These are phyloP conservation scores for Aspergillus egyptiacus DNA, from an alignment of 495 filamentous ascomycete genomes.

Conservation along the genomic window DNA sequence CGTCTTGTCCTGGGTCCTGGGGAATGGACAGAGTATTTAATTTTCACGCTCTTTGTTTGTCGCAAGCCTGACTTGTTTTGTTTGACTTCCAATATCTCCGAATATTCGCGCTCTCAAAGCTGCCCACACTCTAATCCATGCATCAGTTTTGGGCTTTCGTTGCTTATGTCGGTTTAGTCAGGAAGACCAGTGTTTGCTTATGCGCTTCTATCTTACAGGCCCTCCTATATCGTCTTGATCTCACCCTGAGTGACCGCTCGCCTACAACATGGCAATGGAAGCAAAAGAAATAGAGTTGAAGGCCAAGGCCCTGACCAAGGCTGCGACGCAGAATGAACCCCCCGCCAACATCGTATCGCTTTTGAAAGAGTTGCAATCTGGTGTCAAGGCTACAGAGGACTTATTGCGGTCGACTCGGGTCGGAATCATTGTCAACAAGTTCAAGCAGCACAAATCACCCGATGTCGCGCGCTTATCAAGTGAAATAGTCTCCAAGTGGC, in stretches of 20 bases:
- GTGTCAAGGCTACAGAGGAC: constrained; percentile 79
- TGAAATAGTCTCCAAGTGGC: constrained; percentile 86
- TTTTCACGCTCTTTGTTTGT: no score
- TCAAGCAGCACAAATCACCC: constrained; percentile 66
- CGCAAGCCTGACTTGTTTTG: no score
- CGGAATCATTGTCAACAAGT: constrained; percentile 80
- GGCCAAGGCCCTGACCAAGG: constrained; percentile 71
- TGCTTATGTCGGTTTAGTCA: neutral
- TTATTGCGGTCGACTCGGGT: constrained; percentile 79
- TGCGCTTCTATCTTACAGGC: neutral
- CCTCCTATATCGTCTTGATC: neutral
- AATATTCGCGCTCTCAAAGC: no score
- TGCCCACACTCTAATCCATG: no score
- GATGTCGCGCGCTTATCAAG: constrained; percentile 67
- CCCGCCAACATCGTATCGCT: constrained; percentile 58
- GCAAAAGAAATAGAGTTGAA: constrained; percentile 68
- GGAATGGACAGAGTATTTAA: no score
- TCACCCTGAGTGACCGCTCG: neutral
- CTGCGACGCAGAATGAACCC: constrained; percentile 60
- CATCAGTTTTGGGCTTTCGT: no score
- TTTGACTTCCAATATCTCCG: no score
- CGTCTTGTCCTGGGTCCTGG: no score
- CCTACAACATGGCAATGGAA: constrained; percentile 55
- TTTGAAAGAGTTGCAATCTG: constrained; percentile 69
- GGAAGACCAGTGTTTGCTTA: neutral